Evolutionary conservation across 768 basidiomycete species (phyloP), one percentile per base, ranked within the genome.

Genomic region (Tulasnella sp.): DNA sequence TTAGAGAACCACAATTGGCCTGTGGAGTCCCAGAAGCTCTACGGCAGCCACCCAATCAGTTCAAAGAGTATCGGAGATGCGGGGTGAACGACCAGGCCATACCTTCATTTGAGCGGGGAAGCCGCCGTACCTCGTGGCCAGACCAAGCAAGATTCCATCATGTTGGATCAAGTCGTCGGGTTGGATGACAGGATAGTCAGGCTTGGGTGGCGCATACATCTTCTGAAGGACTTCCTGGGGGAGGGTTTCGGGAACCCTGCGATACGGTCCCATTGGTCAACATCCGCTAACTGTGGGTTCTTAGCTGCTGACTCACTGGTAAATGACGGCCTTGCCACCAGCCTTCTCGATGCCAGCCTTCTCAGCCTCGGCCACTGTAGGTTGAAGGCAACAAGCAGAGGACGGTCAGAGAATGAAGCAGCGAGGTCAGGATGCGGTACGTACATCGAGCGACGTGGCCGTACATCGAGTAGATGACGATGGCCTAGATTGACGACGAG

Each of bases 91-190:
- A 53, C 21, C 17, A 19, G 1, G 19, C 1, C 17, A n/a, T 37
- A 58, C 58, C 57, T 63, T 63, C 49, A 69, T 84, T 63, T 92
- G 89, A 2, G 73, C 84, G 23, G 88, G 79, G 68, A 86, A 81
- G 64, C 77, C 81, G 39, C 89, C 89, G 70, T 78, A 93, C 63
- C 89, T 83, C 25, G 84, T 85, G 51, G 83, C 83, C 57, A 88
- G 73, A 59, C 86, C 89, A 50, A 88, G 74, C 61, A 93, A 62
- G 75, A 78, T 81, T 4, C 78, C 88, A 63, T 93, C 86, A 64
- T 75, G 84, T 4, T 73, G 57, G 17, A 70, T 62, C 49, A 94
- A 74, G 4, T 75, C 71, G 0, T 71, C 68, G 23, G 82, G 75
- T 2, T 69, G 72, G 63, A 88, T 72, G 62, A 86, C 64, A 2